Evolutionary conservation across 441 rosid genomes (phyloP).

Genomic region (Manihot esculenta): DNA sequence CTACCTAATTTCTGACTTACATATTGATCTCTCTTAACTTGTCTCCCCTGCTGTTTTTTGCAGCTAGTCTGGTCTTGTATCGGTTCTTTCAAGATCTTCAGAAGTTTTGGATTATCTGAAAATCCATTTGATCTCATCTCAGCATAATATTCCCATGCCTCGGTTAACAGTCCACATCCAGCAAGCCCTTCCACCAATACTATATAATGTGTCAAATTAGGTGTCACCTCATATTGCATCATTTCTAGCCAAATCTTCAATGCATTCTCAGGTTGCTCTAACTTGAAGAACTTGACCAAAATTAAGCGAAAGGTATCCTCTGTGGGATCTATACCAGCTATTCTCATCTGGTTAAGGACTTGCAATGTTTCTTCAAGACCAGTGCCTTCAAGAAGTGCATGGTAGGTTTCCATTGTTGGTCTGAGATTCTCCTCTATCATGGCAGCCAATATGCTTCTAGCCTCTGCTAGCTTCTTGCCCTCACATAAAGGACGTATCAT

Average conservation of each 20-base stretch:
- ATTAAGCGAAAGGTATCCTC: conserved; percentile 58
- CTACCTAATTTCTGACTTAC: conserved; percentile 26
- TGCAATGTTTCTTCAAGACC: conserved; percentile 49
- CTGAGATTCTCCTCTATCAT: conserved; percentile 57
- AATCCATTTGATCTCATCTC: conserved; percentile 72
- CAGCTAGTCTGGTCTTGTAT: conserved; percentile 19
- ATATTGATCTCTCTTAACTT: conserved; percentile 25
- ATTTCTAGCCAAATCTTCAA: conserved; percentile 72
- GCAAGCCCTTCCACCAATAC: conserved; percentile 58
- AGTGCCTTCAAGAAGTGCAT: conserved; percentile 56
- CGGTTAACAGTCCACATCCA: conserved; percentile 46
- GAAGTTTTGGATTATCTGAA: conserved; percentile 66
- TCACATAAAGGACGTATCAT: conserved; percentile 70
- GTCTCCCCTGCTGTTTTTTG: conserved; percentile 22
- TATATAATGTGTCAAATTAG: conserved; percentile 45
- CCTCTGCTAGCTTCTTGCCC: conserved; percentile 50
- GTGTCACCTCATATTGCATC: conserved; percentile 51
- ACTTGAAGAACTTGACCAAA: conserved; percentile 53
- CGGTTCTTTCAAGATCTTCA: conserved; percentile 48
- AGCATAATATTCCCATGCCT: conserved; percentile 57
- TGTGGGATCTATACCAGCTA: conserved; percentile 55
- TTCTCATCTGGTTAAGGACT: conserved; percentile 56
- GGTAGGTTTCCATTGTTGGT: conserved; percentile 64
- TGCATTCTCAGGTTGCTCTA: conserved; percentile 60
- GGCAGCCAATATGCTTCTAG: conserved; percentile 51